Percentiles rank a stretch among this genome's conserved stretches.
phyloP scores from a whole-genome alignment of 2,329 filamentous ascomycete species.

The Cordyceps tenuipes region DNA sequence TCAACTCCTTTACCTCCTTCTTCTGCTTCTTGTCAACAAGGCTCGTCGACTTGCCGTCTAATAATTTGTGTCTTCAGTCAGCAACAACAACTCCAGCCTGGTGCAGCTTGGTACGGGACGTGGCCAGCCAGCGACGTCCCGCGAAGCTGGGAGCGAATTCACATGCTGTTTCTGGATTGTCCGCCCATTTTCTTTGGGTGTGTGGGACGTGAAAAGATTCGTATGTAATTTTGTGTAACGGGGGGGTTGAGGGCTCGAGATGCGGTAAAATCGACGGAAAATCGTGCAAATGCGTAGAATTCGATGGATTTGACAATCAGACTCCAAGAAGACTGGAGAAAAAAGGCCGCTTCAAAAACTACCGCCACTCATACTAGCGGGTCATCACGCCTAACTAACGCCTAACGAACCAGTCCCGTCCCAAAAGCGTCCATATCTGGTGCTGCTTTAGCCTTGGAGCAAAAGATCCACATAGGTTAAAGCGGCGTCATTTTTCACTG shows the following conservation, averaged over 20 bases:
- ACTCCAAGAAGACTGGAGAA: background rate
- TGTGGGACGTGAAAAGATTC: slow-evolving; percentile 11
- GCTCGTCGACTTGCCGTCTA: no score
- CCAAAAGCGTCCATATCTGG: background rate
- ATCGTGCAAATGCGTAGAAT: background rate
- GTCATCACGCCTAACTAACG: background rate
- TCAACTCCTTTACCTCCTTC: no score
- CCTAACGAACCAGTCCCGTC: background rate
- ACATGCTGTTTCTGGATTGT: slow-evolving; percentile 52
- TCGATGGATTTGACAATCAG: background rate
- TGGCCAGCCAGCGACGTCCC: background rate
- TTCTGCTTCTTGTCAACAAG: no score
- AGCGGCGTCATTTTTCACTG: slow-evolving; percentile 6
- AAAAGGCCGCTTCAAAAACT: background rate
- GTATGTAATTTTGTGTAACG: background rate
- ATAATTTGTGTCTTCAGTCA: no score
- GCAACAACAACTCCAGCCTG: background rate
- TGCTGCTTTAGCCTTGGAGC: background rate
- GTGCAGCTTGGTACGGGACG: no score
- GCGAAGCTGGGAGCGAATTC: background rate
- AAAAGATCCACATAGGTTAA: slow-evolving; percentile 10
- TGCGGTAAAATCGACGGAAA: background rate
- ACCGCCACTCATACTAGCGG: background rate
- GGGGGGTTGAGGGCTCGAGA: background rate
- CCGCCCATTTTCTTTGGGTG: slow-evolving; percentile 50